A percentile compares a stretch with the other conserved stretches of the same genome.
Evolutionary conservation across 371 early-diverging fungal species (phyloP).

Genomic region (Syncephalastrum monosporum): DNA sequence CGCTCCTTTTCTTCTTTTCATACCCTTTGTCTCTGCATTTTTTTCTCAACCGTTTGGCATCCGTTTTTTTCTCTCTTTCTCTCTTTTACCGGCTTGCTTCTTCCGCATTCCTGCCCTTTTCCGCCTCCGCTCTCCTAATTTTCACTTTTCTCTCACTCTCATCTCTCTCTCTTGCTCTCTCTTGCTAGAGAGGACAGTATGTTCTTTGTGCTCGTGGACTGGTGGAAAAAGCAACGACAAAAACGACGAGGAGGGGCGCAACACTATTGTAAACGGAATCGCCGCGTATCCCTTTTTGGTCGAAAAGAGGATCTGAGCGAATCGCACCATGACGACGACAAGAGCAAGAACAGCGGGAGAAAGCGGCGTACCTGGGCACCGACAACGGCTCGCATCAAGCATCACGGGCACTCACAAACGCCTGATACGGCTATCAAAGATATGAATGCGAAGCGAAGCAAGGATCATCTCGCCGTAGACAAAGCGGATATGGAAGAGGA

Average conservation of each 20-base stretch:
- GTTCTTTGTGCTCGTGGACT: conserved; percentile 2
- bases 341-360: neutral
- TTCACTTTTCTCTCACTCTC: neutral
- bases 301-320: no score
- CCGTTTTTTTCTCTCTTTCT: neutral
- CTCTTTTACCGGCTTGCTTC: neutral
- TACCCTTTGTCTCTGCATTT: neutral
- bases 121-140: no score
- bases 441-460: neutral
- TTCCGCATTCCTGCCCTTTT: neutral
- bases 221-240: no score
- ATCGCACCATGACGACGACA: neutral
- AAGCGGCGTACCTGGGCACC: neutral
- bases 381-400: neutral
- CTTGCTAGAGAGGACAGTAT: conserved; percentile 2
- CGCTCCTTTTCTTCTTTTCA: neutral
- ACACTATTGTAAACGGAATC: no score
- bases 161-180: neutral
- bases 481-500: neutral
- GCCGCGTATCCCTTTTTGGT: no score
- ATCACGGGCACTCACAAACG: neutral
- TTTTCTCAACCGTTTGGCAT: neutral
- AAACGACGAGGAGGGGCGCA: no score
- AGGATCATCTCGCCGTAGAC: neutral
- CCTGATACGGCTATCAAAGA: neutral